These are phyloP conservation scores for Purshia tridentata DNA, from an alignment of 306 rosid genomes.

Conservation along the genomic window DNA sequence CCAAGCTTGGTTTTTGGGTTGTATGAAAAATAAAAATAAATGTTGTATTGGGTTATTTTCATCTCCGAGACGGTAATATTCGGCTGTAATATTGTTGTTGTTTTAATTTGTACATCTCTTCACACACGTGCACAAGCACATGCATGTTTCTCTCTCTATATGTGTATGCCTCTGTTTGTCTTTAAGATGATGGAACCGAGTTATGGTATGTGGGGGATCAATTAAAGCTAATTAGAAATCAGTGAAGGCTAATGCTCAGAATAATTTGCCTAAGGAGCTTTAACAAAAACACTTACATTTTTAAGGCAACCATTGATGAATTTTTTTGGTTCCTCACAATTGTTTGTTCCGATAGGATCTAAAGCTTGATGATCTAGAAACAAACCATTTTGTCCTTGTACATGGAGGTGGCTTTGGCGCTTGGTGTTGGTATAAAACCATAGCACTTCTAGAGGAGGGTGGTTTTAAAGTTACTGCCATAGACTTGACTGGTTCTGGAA, in stretches of 20 bases:
- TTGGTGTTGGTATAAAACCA: slow-evolving; percentile 99
- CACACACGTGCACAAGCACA: background rate
- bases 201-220: too few species aligned
- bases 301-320: background rate
- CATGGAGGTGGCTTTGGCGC: slow-evolving; percentile 99
- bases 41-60: background rate
- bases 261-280: too few species aligned
- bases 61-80: background rate
- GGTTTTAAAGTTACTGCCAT: slow-evolving; percentile 84
- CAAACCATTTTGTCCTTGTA: slow-evolving; percentile 82
- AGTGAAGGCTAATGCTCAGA: too few species aligned
- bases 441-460: slow-evolving; percentile 87
- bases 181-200: background rate
- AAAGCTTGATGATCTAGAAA: slow-evolving; percentile 83
- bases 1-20: background rate
- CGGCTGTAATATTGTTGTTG: background rate
- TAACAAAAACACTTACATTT: too few species aligned
- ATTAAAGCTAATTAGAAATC: too few species aligned
- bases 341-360: slow-evolving; percentile 51
- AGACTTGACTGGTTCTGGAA: slow-evolving; percentile 94
- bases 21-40: too few species aligned
- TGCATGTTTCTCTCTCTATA: background rate
- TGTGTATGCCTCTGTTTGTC: background rate
- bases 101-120: background rate
- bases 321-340: slow-evolving; percentile 20